Evolutionary conservation across 106 monocot genomes (phyloP), one percentile per base, ranked within the genome.

Genomic region (Phalaenopsis equestris): DNA sequence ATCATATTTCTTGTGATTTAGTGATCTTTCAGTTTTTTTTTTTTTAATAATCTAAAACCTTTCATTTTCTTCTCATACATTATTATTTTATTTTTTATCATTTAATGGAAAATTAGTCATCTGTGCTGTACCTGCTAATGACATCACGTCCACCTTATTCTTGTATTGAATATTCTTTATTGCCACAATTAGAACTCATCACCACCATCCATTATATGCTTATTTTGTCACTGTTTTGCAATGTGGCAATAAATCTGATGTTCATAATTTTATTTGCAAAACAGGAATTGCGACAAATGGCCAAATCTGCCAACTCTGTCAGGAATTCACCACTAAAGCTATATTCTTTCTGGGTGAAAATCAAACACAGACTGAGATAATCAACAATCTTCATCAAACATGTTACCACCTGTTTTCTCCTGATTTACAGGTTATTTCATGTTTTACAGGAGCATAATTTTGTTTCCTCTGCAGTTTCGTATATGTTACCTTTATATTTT

Each of bases 251-350:
- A 48, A 48, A 10, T 7, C 48, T 52, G 52, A 10, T 52, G 52
- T 14, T 14, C 12, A 52, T 52, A 52, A 1, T 61, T 21, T 61
- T 70, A 39, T 36, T 39, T 39, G 10, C 70, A 36, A 70, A 39
- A 14, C 70, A 38, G 70, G 38, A 38, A 70, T 39, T 39, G 39
- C 19, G 79, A 89, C 57, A 72, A 83, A 82, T 48, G 72, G 82
- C 75, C 64, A 84, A 73, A 5, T 86, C 37, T 96, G 93, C 86
- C 77, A 77, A 48, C 38, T 81, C 42, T 96, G 95, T 77, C 85
- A 93, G 73, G 83, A 96, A 15, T 88, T 83, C 64, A 81, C 91
- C 11, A 24, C 84, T 76, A 79, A 89, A 76, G 88, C 86, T 23
- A 30, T 86, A 64, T 39, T 56, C 30, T 90, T 91, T 85, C 72